These are phyloP conservation scores for Wickerhamiella occidentalis DNA, from an alignment of 805 yeast genomes.

Conservation along the genomic window DNA sequence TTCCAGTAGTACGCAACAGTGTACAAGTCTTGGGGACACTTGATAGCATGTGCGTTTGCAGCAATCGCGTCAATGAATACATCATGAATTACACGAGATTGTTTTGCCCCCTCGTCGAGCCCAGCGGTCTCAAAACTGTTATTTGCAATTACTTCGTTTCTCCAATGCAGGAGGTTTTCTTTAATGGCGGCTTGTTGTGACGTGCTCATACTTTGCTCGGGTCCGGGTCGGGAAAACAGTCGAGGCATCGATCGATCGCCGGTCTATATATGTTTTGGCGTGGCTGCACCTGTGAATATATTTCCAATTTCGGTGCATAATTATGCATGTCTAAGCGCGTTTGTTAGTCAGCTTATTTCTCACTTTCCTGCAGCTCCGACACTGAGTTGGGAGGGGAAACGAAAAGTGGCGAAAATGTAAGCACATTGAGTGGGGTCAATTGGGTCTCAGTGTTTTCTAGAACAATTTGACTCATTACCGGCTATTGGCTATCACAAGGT, in stretches of 20 bases:
- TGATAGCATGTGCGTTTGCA: constrained; percentile 20
- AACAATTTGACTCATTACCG: too few relatives aligned
- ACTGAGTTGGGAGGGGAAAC: not conserved
- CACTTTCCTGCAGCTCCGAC: not conserved
- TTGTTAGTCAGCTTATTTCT: not conserved
- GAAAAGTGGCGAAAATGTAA: not conserved
- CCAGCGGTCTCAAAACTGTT: constrained; percentile 20
- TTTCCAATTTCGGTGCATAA: constrained; percentile 11
- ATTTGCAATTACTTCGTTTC: constrained; percentile 1
- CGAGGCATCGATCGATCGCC: not conserved
- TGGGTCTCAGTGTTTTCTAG: too few relatives aligned
- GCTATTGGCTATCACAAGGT: too few relatives aligned
- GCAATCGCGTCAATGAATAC: constrained; percentile 25
- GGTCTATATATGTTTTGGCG: constrained; percentile 2
- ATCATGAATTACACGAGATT: constrained; percentile 25
- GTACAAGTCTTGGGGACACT: constrained; percentile 20
- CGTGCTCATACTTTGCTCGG: not conserved
- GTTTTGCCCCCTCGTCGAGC: constrained; percentile 22
- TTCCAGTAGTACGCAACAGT: constrained; percentile 25
- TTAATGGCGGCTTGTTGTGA: constrained; percentile 7
- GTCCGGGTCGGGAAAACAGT: not conserved
- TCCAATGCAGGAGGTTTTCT: constrained; percentile 3
- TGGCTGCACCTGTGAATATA: constrained; percentile 5
- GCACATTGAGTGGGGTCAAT: too few relatives aligned
- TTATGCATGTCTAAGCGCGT: constrained; percentile 8